A percentile compares a stretch with the other conserved stretches of the same genome.
Evolutionary conservation across 2,329 filamentous ascomycete genomes (phyloP).

Genomic region (Lachnellula subtilissima): DNA sequence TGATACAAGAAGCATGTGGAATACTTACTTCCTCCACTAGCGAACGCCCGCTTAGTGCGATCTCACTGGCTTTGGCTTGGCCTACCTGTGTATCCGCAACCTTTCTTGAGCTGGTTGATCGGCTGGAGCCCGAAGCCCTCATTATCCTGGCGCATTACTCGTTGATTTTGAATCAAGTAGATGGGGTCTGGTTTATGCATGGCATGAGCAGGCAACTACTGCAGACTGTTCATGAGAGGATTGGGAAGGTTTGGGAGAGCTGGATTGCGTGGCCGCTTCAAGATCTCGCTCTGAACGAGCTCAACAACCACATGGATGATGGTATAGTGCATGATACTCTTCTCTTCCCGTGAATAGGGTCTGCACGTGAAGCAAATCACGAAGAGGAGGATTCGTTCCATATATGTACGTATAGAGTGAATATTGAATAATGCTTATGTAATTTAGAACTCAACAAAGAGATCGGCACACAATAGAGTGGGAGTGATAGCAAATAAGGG

Average conservation of each 20-base stretch:
- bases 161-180: conserved; percentile 33
- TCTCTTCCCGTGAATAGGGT: too few species aligned
- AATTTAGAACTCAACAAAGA: too few species aligned
- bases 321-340: too few species aligned
- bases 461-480: too few species aligned
- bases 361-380: too few species aligned
- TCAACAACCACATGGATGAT: neutral
- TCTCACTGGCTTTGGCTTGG: conserved; percentile 30
- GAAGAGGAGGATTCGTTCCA: too few species aligned
- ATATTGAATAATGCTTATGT: too few species aligned
- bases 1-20: neutral
- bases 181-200: conserved; percentile 17
- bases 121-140: conserved; percentile 30
- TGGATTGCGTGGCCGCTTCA: conserved; percentile 19
- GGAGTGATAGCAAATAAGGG: too few species aligned
- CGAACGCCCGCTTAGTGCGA: neutral
- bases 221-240: conserved; percentile 24
- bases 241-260: conserved; percentile 12
- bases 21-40: neutral
- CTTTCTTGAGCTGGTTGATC: conserved; percentile 34
- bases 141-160: conserved; percentile 35
- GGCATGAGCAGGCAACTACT: conserved; percentile 35
- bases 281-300: conserved; percentile 12
- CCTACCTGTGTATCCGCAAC: conserved; percentile 30
- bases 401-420: too few species aligned